Base-by-base conservation (phyloP, 768 basidiomycete genomes). In the Suillus luteus region DNA sequence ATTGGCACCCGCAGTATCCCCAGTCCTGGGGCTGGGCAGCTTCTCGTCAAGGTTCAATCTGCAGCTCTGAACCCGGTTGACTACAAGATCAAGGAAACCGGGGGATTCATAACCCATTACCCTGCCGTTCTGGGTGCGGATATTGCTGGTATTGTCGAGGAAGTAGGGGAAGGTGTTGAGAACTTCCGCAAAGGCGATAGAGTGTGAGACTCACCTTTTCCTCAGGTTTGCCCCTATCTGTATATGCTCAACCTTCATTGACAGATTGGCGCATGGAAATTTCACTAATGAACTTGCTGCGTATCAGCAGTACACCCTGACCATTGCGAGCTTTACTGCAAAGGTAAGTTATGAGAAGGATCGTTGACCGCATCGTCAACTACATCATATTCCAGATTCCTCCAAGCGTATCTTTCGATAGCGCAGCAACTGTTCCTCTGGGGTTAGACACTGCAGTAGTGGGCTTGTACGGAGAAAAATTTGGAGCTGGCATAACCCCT, bases 1-100 rank as follows among this genome's bases (percentile, higher is more conserved):
- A 51, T 82, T 43, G 63, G 64, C 6, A 64, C 72, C 12, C 71
- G 65, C 12, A 59, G 63, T 33, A 66, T 77, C 38, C 75, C 76
- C 11, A 72, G 65, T 46, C 81, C 82, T 0, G 76, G 77, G 0
- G 66, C 70, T 6, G 78, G 77, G 8, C 74, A 84, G 64, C 62
- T 84, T 14, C 72, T 85, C 51, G 73, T 84, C 63, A 78, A 79
- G 62, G 60, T 82, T 52, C 68, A 77, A 41, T 67, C 80, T 0
- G 68, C 72, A 4, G 80, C 76, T 1, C 74, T 86, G 11, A 84
- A 86, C 66, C 85, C 84, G 5, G 67, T 80, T 38, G 82, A 79
- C 69, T 84, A 79, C 14, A 75, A 75, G 68, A 74, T 80, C 22
- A 76, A 74, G 48, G 62, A 69, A 51, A 65, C 65, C 49, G 79